Base-by-base conservation (phyloP, 2,329 filamentous ascomycete genomes). In the Remersonia thermophila region DNA sequence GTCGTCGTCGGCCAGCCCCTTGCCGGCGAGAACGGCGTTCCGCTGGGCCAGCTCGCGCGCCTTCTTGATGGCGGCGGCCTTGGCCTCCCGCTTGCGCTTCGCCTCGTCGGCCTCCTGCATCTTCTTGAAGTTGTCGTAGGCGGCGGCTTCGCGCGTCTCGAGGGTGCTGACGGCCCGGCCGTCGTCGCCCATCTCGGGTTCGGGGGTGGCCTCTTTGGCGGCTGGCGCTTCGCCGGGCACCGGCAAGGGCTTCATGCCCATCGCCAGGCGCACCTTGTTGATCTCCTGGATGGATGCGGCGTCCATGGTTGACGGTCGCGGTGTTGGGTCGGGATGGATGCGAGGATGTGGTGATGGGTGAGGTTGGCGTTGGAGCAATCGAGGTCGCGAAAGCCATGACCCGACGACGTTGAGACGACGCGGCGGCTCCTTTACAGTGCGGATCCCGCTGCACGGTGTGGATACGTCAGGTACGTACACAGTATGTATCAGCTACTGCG, bases 221-320 rank as follows among this genome's bases (percentile, higher is more conserved):
- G 53, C 50, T 31, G 55, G 55, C 30, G 60, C 59, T 40, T 68
- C 69, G 47, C 83, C 83, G 17, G 87, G 83, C 9, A 93, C 83
- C 16, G 86, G 84, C 52, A 96, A 65, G 17, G 86, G 87, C 55
- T 89, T 84, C 67, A 95, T 77, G 53, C 89, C 89, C 63, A 95
- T 76, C 33, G 85, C 84, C 50, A 80, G 69, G 51, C 89, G 85
- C 53, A 95, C 80, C 55, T 87, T 83, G 65, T 96, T 96, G 47
- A 84, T 85, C 69, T 95, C 86, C 60, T 93, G 83, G 54, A 96
- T 87, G 18, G 82, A 80, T 30, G 83, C 74, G 50, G 77, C 66
- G 56, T 79, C 74, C 65, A 76, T 76, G 31, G n/a, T 48, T 61
- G 49, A 32, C 15, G 27, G 20, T 23, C 23, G 26, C 28, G 30